phyloP scores from a whole-genome alignment of 2,329 filamentous ascomycete species.

The Cladosporium oxysporum region DNA sequence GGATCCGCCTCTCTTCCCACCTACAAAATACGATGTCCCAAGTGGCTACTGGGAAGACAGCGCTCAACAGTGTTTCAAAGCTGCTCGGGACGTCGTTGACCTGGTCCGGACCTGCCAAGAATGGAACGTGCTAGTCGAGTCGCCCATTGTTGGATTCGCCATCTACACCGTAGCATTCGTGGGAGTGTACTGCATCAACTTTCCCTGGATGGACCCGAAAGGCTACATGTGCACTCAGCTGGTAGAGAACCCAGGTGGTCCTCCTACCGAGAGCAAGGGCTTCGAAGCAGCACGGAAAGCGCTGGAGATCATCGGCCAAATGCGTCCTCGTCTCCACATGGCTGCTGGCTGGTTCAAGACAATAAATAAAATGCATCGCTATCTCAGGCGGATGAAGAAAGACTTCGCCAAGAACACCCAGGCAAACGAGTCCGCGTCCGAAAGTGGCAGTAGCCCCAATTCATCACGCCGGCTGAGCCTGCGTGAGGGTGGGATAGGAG shows the following conservation, averaged over 20 bases:
- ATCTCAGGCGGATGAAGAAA: constrained; percentile 54
- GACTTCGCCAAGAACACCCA: constrained; percentile 47
- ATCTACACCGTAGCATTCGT: constrained; percentile 68
- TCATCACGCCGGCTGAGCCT: constrained; percentile 43
- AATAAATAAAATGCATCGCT: constrained; percentile 56
- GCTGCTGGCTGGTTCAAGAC: constrained; percentile 58
- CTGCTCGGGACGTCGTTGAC: constrained; percentile 64
- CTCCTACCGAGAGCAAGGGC: constrained; percentile 29
- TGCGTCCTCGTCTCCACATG: constrained; percentile 58
- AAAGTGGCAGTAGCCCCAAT: constrained; percentile 31
- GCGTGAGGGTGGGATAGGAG: constrained; percentile 48
- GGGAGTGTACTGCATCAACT: constrained; percentile 65
- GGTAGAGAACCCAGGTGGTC: not conserved
- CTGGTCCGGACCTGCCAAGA: constrained; percentile 63
- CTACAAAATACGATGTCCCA: constrained; percentile 50
- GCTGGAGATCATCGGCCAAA: constrained; percentile 53
- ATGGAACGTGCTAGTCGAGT: constrained; percentile 64
- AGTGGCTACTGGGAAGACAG: constrained; percentile 63
- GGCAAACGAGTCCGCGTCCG: constrained; percentile 33
- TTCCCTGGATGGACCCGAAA: constrained; percentile 67
- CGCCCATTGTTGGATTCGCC: constrained; percentile 66
- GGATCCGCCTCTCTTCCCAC: constrained; percentile 58
- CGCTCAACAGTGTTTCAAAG: constrained; percentile 63
- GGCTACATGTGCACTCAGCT: constrained; percentile 50
- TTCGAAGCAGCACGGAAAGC: constrained; percentile 52